Evolutionary conservation across 1,139 yeast species (phyloP).

Genomic region (Hyphopichia burtonii): DNA sequence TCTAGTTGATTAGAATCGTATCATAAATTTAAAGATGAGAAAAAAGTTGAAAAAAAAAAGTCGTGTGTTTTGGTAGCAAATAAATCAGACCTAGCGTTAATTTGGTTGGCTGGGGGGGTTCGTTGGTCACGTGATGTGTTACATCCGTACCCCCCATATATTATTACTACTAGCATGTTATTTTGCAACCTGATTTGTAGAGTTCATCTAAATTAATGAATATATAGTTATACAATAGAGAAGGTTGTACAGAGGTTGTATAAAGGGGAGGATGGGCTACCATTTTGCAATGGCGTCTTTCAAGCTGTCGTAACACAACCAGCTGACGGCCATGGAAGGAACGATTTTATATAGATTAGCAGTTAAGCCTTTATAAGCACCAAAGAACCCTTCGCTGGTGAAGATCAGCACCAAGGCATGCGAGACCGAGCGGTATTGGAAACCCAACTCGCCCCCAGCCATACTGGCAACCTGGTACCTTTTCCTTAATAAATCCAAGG

Average conservation of each 20-base stretch:
- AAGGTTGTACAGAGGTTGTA: too few species aligned
- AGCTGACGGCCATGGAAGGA: constrained; percentile 94
- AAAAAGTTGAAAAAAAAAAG: neutral
- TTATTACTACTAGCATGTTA: too few species aligned
- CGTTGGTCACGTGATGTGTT: neutral
- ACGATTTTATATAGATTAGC: constrained; percentile 90
- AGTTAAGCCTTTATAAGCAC: constrained; percentile 83
- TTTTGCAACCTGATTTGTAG: too few species aligned
- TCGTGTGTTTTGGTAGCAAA: neutral
- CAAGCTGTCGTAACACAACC: constrained; percentile 80
- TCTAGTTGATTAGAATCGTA: constrained; percentile 4
- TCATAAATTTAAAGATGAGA: constrained; percentile 5
- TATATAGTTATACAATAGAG: too few species aligned
- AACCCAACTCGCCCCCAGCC: constrained; percentile 78
- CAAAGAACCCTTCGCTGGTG: constrained; percentile 70
- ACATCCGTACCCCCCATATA: too few species aligned
- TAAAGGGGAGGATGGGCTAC: too few species aligned
- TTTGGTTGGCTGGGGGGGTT: constrained; percentile 2
- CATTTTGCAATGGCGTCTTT: constrained; percentile 39
- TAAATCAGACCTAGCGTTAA: neutral
- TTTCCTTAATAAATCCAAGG: constrained; percentile 84
- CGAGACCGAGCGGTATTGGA: constrained; percentile 68
- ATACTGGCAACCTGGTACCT: constrained; percentile 89
- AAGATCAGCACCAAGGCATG: constrained; percentile 73
- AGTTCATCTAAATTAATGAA: too few species aligned